phyloP scores from a whole-genome alignment of 257 asterid species.

The Primulina tabacum region DNA sequence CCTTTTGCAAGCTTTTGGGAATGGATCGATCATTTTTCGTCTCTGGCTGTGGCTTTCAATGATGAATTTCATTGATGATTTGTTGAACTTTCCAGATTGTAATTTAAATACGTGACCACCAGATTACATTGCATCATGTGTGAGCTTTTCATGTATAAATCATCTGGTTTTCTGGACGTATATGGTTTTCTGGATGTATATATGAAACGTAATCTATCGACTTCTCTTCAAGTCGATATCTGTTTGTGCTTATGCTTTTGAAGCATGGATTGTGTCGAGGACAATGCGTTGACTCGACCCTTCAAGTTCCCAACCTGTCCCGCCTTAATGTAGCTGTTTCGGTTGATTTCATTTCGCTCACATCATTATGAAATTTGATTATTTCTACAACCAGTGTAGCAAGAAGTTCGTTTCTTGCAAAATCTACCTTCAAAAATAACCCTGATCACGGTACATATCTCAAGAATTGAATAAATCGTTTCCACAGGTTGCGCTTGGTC shows the following conservation, averaged over 20 bases:
- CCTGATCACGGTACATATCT: background rate
- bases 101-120: too few species aligned
- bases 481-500: background rate
- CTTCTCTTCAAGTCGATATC: too few species aligned
- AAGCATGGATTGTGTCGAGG: background rate
- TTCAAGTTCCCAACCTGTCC: background rate
- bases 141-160: too few species aligned
- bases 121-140: background rate
- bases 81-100: too few species aligned
- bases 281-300: background rate
- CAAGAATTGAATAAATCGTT: background rate
- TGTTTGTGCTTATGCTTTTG: too few species aligned
- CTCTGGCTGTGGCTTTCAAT: background rate
- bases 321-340: background rate
- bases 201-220: too few species aligned
- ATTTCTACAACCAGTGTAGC: too few species aligned
- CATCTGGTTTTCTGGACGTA: background rate
- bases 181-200: background rate
- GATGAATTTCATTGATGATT: background rate
- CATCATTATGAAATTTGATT: background rate
- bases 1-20: slow-evolving; percentile 65
- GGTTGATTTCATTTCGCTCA: background rate
- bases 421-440: background rate
- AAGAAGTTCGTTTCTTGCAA: too few species aligned
- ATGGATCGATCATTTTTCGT: background rate